phyloP scores from a whole-genome alignment of 75 land plant species.

The Larix kaempferi region DNA sequence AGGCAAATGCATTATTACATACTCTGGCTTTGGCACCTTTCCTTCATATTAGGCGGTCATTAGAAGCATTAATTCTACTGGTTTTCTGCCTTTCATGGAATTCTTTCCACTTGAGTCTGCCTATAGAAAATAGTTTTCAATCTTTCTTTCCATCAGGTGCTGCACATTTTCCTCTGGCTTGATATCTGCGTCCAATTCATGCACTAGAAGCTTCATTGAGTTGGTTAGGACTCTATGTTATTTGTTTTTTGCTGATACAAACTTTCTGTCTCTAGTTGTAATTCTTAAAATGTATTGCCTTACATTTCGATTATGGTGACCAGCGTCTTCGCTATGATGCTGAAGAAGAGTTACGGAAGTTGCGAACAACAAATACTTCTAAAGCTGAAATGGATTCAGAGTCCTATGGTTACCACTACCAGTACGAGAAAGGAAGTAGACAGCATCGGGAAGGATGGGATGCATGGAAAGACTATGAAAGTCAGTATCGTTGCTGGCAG shows the following conservation, averaged over 20 bases:
- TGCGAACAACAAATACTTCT: not conserved
- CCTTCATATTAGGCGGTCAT: not conserved
- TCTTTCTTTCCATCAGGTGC: not conserved
- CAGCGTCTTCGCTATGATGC: constrained; percentile 10
- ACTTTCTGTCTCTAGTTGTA: not conserved
- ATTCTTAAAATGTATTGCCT: not conserved
- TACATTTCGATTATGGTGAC: not conserved
- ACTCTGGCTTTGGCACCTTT: not conserved
- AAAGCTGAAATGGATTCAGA: not conserved
- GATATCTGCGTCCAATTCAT: not conserved
- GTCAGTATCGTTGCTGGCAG: not conserved
- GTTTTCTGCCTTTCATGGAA: not conserved
- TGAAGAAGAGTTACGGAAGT: constrained; percentile 2
- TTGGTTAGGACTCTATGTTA: not conserved
- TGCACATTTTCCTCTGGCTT: not conserved
- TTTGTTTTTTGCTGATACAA: not conserved
- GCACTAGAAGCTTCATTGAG: not conserved
- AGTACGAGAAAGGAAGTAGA: constrained; percentile 1
- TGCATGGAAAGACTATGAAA: constrained; percentile 9
- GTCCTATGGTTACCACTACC: not conserved
- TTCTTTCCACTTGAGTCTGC: not conserved
- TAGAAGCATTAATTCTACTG: not conserved
- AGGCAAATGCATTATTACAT: too few relatives aligned
- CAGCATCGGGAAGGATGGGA: constrained; percentile 5
- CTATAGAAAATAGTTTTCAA: not conserved